Percentiles rank a stretch among this genome's conserved stretches.
phyloP scores from a whole-genome alignment of 257 asterid genomes.

The Penstemon newberryi region DNA sequence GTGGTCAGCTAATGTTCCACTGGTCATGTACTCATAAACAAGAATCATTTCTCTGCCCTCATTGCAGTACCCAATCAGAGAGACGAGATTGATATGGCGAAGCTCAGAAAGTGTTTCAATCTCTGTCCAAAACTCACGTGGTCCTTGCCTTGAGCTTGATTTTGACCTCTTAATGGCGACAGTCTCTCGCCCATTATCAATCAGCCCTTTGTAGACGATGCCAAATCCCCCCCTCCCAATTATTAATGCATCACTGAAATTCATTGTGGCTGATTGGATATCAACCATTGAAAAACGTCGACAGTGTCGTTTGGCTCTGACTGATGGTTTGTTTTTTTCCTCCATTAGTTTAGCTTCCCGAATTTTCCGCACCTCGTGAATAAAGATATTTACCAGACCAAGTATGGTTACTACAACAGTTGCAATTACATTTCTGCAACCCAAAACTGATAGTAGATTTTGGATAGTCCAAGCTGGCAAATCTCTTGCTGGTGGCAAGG shows the following conservation, averaged over 20 bases:
- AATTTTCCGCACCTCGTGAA: slow-evolving; percentile 30
- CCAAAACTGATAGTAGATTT: slow-evolving; percentile 3
- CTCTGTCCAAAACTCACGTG: slow-evolving; percentile 45
- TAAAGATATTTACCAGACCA: slow-evolving; percentile 27
- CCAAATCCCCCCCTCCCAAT: slow-evolving; percentile 60
- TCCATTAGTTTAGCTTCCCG: slow-evolving; percentile 26
- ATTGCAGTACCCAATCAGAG: slow-evolving; percentile 51
- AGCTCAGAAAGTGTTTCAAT: slow-evolving; percentile 44
- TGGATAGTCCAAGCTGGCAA: slow-evolving; percentile 14
- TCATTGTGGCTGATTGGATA: slow-evolving; percentile 37
- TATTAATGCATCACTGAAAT: slow-evolving; percentile 34
- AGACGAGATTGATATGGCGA: slow-evolving; percentile 46
- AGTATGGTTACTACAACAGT: slow-evolving; percentile 27
- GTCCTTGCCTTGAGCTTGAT: slow-evolving; percentile 44
- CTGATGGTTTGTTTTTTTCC: slow-evolving; percentile 25
- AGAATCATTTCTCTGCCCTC: slow-evolving; percentile 40
- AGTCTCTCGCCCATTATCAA: slow-evolving; percentile 32
- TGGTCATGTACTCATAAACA: too few relatives aligned
- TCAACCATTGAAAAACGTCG: slow-evolving; percentile 47
- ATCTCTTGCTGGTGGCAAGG: slow-evolving; percentile 12
- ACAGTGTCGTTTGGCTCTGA: slow-evolving; percentile 29
- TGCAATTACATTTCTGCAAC: slow-evolving; percentile 33
- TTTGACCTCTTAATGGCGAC: slow-evolving; percentile 48
- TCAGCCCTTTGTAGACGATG: slow-evolving; percentile 45
- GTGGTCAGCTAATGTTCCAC: slow-evolving; percentile 49